Evolutionary conservation across 192 early-diverging fungal species (phyloP).

Genomic region (Backusella sp.): DNA sequence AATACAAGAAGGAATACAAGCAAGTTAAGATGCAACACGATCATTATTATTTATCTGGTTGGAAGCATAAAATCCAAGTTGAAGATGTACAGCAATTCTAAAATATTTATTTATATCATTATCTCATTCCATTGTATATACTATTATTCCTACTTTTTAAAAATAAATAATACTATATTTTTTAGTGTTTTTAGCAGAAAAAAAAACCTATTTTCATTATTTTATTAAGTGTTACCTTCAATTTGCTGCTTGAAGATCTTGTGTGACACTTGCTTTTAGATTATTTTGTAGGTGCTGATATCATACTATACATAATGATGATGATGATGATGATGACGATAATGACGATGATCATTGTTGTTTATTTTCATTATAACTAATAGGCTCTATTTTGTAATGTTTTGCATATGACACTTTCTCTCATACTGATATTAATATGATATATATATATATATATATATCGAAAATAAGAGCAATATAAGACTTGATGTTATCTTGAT

Average conservation of each 20-base stretch:
- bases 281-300: too few relatives aligned
- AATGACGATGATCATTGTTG: too few relatives aligned
- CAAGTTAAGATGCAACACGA: constrained; percentile 9
- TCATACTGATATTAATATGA: too few relatives aligned
- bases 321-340: too few relatives aligned
- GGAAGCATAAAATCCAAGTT: not conserved
- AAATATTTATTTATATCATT: not conserved
- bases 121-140: not conserved
- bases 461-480: too few relatives aligned
- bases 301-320: too few relatives aligned
- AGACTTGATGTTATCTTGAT: not conserved
- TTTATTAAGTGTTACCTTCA: not conserved
- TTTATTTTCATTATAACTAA: too few relatives aligned
- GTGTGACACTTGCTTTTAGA: not conserved
- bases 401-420: too few relatives aligned
- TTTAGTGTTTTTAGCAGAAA: not conserved
- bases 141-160: not conserved
- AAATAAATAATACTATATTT: not conserved
- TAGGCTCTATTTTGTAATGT: too few relatives aligned
- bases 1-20: not conserved
- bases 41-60: not conserved
- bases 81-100: constrained; percentile 9
- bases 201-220: not conserved
- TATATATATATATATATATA: too few relatives aligned
- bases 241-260: not conserved